Percentiles rank a stretch among this genome's conserved stretches.
Conservation (phyloP, 2,329 filamentous ascomycete genomes). For the Talaromyces marneffei region DNA sequence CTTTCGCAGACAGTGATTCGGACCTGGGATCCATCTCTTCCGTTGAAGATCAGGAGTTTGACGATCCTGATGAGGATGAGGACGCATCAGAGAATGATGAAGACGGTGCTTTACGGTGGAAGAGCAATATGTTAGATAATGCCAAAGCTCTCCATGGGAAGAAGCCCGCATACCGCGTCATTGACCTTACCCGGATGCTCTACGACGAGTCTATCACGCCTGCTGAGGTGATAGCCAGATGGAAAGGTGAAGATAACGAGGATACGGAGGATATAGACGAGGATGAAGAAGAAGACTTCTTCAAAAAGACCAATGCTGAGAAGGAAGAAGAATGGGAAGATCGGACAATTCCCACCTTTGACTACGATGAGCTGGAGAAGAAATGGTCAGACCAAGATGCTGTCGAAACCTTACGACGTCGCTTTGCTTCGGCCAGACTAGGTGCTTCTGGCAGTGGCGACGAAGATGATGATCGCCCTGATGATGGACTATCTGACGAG, state of each 20-base stretch:
- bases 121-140: conserved; percentile 73
- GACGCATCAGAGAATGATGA: conserved; percentile 60
- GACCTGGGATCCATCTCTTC: conserved; percentile 83
- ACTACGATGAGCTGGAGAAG: conserved; percentile 72
- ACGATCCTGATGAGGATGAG: conserved; percentile 43
- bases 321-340: conserved; percentile 58
- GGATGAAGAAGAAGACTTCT: conserved; percentile 62
- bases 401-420: conserved; percentile 64
- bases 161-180: conserved; percentile 67
- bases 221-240: conserved; percentile 67
- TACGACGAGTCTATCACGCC: conserved; percentile 78
- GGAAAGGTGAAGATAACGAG: conserved; percentile 66
- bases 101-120: conserved; percentile 73
- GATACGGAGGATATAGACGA: conserved; percentile 52
- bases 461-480: conserved; percentile 50
- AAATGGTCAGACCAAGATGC: conserved; percentile 82
- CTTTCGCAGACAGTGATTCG: conserved; percentile 94
- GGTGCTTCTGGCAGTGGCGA: conserved; percentile 52
- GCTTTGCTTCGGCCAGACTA: conserved; percentile 68
- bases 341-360: conserved; percentile 68
- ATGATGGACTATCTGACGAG: conserved; percentile 50
- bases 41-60: conserved; percentile 51
- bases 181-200: conserved; percentile 78
- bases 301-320: conserved; percentile 51
- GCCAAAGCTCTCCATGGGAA: conserved; percentile 66